phyloP scores from a whole-genome alignment of 345 rosid genomes.

The Excoecaria agallocha region DNA sequence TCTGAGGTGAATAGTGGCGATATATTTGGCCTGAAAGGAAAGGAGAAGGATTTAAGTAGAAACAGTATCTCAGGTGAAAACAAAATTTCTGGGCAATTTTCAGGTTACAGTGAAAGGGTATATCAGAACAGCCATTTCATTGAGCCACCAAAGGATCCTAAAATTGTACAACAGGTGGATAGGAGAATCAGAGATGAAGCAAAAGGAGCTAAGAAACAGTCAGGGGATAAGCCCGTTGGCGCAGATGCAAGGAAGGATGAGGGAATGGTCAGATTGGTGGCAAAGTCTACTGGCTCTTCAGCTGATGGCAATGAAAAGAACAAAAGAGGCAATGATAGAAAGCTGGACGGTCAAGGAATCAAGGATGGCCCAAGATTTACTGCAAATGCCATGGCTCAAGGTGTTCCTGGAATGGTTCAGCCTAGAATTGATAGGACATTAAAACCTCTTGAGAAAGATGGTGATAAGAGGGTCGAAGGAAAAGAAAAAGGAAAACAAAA shows the following conservation, averaged over 20 bases:
- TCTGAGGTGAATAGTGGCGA: slow-evolving; percentile 29
- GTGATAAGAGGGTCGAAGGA: slow-evolving; percentile 30
- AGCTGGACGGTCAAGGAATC: slow-evolving; percentile 29
- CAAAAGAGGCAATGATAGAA: slow-evolving; percentile 34
- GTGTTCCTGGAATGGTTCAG: slow-evolving; percentile 29
- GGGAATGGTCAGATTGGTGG: slow-evolving; percentile 27
- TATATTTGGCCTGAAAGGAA: slow-evolving; percentile 26
- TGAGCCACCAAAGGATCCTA: slow-evolving; percentile 27
- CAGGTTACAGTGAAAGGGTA: slow-evolving; percentile 29
- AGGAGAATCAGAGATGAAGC: slow-evolving; percentile 42
- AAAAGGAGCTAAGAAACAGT: slow-evolving; percentile 24
- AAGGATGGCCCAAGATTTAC: slow-evolving; percentile 27
- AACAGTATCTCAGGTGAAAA: slow-evolving; percentile 30
- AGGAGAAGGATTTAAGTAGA: slow-evolving; percentile 32
- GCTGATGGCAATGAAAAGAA: slow-evolving; percentile 37
- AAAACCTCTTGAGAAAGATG: slow-evolving; percentile 27
- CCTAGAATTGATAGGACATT: slow-evolving; percentile 26
- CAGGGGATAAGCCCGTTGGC: slow-evolving; percentile 30
- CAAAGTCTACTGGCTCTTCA: slow-evolving; percentile 21
- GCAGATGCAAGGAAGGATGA: slow-evolving; percentile 34
- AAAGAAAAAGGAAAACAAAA: slow-evolving; percentile 37
- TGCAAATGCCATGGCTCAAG: slow-evolving; percentile 30
- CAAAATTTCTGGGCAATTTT: slow-evolving; percentile 25
- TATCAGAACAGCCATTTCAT: slow-evolving; percentile 25
- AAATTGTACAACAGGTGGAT: slow-evolving; percentile 38